Conservation (phyloP, 352 stramenopile genomes). For the Saprolegnia parasitica region DNA sequence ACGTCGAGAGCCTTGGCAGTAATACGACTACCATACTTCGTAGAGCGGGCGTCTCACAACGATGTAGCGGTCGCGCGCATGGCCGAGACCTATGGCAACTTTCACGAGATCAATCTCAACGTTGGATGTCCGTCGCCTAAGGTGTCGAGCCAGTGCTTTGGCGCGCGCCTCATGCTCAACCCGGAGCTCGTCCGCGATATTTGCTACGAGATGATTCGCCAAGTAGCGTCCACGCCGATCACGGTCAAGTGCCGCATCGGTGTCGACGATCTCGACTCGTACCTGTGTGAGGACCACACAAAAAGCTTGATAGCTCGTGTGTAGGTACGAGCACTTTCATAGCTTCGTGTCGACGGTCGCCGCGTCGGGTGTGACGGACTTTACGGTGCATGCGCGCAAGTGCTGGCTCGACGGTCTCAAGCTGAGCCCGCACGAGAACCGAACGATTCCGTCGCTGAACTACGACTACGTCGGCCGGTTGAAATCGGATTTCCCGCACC, state of each 20-base stretch:
- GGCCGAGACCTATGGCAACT: conserved; percentile 83
- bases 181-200: conserved; percentile 92
- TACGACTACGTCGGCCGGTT: conserved; percentile 94
- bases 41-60: background rate
- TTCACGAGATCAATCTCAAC: conserved; percentile 96
- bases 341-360: conserved; percentile 92
- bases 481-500: conserved; percentile 93
- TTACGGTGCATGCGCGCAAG: conserved; percentile 98
- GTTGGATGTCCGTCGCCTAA: conserved; percentile 89
- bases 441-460: conserved; percentile 94
- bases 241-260: conserved; percentile 99
- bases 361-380: conserved; percentile 88
- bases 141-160: conserved; percentile 89
- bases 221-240: conserved; percentile 48
- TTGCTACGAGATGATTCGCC: conserved; percentile 77
- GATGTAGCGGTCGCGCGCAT: conserved; percentile 61
- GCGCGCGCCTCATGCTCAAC: conserved; percentile 96
- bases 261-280: conserved; percentile 92
- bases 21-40: conserved; percentile 1
- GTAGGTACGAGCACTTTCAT: conserved; percentile 80
- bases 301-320: too few species aligned
- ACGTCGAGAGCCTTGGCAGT: conserved; percentile 76
- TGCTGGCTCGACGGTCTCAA: conserved; percentile 94
- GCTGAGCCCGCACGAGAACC: conserved; percentile 96
- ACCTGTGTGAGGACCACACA: too few species aligned